A percentile compares a stretch with the other conserved stretches of the same genome.
phyloP scores from a whole-genome alignment of 345 rosid genomes.

The Salix viminalis region DNA sequence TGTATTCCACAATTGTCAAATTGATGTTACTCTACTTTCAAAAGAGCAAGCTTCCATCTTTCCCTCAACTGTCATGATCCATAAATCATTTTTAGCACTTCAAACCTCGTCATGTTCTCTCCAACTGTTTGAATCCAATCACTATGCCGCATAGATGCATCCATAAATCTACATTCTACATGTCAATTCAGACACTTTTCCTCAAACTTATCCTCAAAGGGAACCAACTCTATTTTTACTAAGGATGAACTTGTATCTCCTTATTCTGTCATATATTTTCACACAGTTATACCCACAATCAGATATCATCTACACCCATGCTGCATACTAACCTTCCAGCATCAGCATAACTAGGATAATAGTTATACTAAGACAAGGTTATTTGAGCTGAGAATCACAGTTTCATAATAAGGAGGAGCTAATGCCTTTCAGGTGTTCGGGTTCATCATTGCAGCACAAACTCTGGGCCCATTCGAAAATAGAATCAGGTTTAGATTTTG shows the following conservation, averaged over 20 bases:
- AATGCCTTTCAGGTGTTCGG: neutral
- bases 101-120: neutral
- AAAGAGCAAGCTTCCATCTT: neutral
- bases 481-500: neutral
- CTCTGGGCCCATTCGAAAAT: neutral
- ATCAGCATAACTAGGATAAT: neutral
- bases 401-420: neutral
- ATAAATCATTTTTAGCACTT: neutral
- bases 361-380: neutral
- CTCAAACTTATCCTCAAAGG: neutral
- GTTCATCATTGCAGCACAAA: neutral
- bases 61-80: neutral
- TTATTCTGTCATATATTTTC: neutral
- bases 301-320: neutral
- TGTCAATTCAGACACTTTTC: neutral
- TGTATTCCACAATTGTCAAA: neutral
- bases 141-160: neutral
- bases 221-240: neutral
- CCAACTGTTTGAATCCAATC: neutral
- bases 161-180: too few species aligned
- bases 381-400: neutral
- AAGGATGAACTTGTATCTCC: neutral
- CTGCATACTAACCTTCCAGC: neutral
- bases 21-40: too few species aligned
- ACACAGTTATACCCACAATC: neutral